These are phyloP conservation scores for Candida hispaniensis DNA, from an alignment of 805 yeast genomes.

Conservation along the genomic window DNA sequence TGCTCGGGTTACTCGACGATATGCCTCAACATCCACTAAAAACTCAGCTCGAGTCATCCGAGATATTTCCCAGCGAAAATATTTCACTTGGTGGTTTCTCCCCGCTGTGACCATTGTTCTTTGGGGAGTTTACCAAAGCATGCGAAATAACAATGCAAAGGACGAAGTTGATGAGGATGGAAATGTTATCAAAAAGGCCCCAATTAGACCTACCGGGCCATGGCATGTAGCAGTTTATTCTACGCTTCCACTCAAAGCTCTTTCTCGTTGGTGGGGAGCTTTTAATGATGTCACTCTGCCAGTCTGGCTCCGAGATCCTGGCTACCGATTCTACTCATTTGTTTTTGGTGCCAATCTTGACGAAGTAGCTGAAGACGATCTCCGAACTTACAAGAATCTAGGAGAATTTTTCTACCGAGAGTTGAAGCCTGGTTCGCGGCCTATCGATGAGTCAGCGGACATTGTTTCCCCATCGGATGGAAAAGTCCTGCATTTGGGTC, in stretches of 20 bases:
- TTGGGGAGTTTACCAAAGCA: constrained; percentile 19
- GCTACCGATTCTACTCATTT: constrained; percentile 65
- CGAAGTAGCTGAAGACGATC: constrained; percentile 78
- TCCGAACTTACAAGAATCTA: constrained; percentile 62
- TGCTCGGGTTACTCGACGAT: constrained; percentile 16
- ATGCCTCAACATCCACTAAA: constrained; percentile 11
- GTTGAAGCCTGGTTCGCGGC: constrained; percentile 67
- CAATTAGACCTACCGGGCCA: constrained; percentile 35
- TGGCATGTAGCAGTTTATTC: constrained; percentile 88
- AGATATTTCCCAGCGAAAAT: constrained; percentile 13
- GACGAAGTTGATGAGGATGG: constrained; percentile 18
- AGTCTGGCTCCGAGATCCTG: constrained; percentile 73
- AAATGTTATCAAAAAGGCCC: constrained; percentile 11
- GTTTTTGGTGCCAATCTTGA: constrained; percentile 80
- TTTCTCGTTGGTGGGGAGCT: constrained; percentile 91
- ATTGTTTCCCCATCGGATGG: constrained; percentile 94
- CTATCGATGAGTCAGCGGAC: constrained; percentile 51
- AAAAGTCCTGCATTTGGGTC: constrained; percentile 72
- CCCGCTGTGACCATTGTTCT: constrained; percentile 23
- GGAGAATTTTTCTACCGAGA: constrained; percentile 86
- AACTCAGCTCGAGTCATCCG: constrained; percentile 6
- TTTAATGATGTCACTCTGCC: constrained; percentile 78
- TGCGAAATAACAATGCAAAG: constrained; percentile 11
- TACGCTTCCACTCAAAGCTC: constrained; percentile 79
- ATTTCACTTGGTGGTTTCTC: constrained; percentile 23